Conservation (phyloP, 495 filamentous ascomycete species). For the Bathelium albidoporum region DNA sequence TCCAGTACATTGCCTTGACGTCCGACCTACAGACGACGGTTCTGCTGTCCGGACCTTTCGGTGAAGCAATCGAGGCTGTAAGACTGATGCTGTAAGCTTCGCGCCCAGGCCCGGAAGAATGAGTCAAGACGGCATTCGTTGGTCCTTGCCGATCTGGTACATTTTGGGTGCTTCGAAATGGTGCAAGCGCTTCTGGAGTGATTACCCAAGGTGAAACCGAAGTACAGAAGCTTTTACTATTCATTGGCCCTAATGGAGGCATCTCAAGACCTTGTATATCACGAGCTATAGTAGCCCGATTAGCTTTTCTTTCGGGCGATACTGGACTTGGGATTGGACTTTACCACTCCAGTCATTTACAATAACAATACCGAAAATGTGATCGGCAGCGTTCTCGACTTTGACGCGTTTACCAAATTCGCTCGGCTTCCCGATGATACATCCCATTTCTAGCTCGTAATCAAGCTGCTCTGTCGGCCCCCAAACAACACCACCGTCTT, state of each 20-base stretch:
- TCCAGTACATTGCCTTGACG: slow-evolving; percentile 22
- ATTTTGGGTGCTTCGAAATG: slow-evolving; percentile 8
- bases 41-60: not conserved
- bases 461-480: slow-evolving; percentile 22
- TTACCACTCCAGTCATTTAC: slow-evolving; percentile 72
- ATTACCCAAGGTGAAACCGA: slow-evolving; percentile 27
- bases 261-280: slow-evolving; percentile 86
- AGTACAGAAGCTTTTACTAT: slow-evolving; percentile 26
- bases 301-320: not conserved
- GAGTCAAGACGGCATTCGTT: not conserved
- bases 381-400: slow-evolving; percentile 56
- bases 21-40: slow-evolving; percentile 12
- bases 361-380: slow-evolving; percentile 76
- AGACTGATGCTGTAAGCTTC: slow-evolving; percentile 15
- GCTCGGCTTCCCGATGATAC: slow-evolving; percentile 16
- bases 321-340: not conserved
- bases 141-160: not conserved
- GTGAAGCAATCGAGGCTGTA: slow-evolving; percentile 7
- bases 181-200: slow-evolving; percentile 19
- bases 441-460: slow-evolving; percentile 26
- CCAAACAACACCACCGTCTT: slow-evolving; percentile 16
- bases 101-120: slow-evolving; percentile 10
- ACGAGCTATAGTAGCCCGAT: slow-evolving; percentile 40
- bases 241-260: slow-evolving; percentile 25
- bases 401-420: slow-evolving; percentile 11